Conservation (phyloP, 2,329 filamentous ascomycete species). For the Aureobasidium zeae region DNA sequence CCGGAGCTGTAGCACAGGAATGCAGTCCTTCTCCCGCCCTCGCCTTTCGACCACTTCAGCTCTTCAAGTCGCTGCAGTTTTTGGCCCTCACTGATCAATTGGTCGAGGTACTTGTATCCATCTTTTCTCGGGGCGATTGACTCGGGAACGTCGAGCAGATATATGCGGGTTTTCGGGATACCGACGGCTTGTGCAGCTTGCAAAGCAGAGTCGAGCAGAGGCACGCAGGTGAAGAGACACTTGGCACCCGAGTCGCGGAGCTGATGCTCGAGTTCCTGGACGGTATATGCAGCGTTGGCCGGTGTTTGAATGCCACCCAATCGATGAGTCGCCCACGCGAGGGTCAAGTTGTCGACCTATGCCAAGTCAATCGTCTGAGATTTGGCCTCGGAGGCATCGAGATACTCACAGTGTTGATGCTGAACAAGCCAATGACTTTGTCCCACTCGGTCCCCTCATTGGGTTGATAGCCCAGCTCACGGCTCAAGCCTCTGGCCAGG, state of each 20-base stretch:
- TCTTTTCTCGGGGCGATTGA: conserved; percentile 41
- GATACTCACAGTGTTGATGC: conserved; percentile 62
- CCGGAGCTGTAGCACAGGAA: conserved; percentile 75
- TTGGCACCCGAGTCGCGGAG: conserved; percentile 59
- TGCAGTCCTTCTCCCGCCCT: conserved; percentile 58
- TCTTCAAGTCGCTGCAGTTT: conserved; percentile 42
- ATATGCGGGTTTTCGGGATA: conserved; percentile 56
- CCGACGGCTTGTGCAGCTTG: conserved; percentile 54
- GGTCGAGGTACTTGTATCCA: conserved; percentile 54
- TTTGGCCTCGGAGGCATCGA: neutral
- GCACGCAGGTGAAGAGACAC: conserved; percentile 61
- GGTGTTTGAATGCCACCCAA: conserved; percentile 65
- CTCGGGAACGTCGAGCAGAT: conserved; percentile 60
- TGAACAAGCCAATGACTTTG: conserved; percentile 67
- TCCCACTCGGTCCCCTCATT: conserved; percentile 70
- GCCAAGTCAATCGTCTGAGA: neutral
- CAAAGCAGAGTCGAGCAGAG: conserved; percentile 55
- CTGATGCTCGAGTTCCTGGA: conserved; percentile 61
- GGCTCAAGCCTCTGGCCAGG: conserved; percentile 58
- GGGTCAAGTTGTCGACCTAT: conserved; percentile 64
- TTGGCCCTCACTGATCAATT: conserved; percentile 54
- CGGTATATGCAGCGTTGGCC: conserved; percentile 66
- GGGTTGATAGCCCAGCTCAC: conserved; percentile 61
- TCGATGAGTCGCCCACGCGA: conserved; percentile 65
- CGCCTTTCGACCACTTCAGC: conserved; percentile 53